A percentile compares a stretch with the other conserved stretches of the same genome.
These are phyloP conservation scores for Amaranthus hypochondriacus DNA, from an alignment of 148 eudicot genomes.

Conservation along the genomic window DNA sequence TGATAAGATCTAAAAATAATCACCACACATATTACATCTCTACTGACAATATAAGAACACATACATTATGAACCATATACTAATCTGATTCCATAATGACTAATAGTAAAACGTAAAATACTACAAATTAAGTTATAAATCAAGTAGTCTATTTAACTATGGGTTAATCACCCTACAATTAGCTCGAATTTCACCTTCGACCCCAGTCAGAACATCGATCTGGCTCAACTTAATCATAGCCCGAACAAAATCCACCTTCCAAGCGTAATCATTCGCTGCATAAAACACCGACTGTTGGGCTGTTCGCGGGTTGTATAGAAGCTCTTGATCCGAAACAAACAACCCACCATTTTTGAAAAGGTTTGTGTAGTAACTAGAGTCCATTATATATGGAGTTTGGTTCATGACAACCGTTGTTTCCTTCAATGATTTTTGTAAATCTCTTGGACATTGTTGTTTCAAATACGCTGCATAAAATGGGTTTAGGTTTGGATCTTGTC, in stretches of 20 bases:
- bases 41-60: too few species aligned
- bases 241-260: slow-evolving; percentile 16
- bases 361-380: slow-evolving; percentile 18
- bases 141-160: neutral
- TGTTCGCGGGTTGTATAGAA: slow-evolving; percentile 17
- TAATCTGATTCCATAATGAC: neutral
- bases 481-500: slow-evolving; percentile 34
- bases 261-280: slow-evolving; percentile 13
- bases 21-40: too few species aligned
- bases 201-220: slow-evolving; percentile 18
- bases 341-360: slow-evolving; percentile 20
- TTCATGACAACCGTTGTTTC: slow-evolving; percentile 21
- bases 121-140: neutral
- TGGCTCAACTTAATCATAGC: slow-evolving; percentile 20
- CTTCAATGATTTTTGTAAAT: slow-evolving; percentile 1
- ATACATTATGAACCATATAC: too few species aligned
- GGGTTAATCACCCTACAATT: slow-evolving; percentile 23
- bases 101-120: neutral
- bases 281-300: slow-evolving; percentile 15
- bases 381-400: slow-evolving; percentile 19
- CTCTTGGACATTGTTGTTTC: slow-evolving; percentile 30
- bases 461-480: slow-evolving; percentile 20
- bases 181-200: slow-evolving; percentile 18
- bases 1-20: too few species aligned
- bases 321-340: slow-evolving; percentile 26